phyloP scores from a whole-genome alignment of 192 early-diverging fungal species.

The Rhizophagus sp. region DNA sequence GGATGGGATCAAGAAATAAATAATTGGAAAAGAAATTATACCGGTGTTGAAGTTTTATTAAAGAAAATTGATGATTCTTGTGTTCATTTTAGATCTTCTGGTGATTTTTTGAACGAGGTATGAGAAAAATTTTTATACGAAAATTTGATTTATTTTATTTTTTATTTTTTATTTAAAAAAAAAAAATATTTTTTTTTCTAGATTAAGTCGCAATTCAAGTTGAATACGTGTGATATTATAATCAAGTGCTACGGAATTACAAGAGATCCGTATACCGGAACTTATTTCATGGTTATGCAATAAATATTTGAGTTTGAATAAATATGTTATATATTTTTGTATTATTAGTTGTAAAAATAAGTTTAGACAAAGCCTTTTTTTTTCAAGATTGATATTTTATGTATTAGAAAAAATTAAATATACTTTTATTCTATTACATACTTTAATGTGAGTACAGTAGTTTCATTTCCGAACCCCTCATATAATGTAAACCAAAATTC shows the following conservation, averaged over 20 bases:
- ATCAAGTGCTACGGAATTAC: neutral
- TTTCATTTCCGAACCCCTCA: too few relatives aligned
- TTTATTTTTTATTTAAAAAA: neutral
- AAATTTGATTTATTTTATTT: too few relatives aligned
- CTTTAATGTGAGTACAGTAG: too few relatives aligned
- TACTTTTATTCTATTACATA: too few relatives aligned
- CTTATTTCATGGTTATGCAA: neutral
- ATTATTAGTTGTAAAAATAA: too few relatives aligned
- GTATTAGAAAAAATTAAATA: too few relatives aligned
- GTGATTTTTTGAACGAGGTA: neutral
- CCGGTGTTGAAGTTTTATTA: neutral
- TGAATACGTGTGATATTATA: neutral
- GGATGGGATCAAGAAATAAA: neutral
- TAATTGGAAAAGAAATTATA: neutral
- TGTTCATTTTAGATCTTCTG: neutral
- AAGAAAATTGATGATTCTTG: neutral
- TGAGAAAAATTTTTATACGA: too few relatives aligned
- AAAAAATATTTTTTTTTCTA: neutral
- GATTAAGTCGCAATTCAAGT: neutral
- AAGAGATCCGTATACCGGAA: neutral
- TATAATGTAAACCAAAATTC: too few relatives aligned
- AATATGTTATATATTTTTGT: too few relatives aligned
- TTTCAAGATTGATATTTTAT: too few relatives aligned
- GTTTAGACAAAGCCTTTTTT: too few relatives aligned
- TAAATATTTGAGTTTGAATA: neutral